A percentile compares a stretch with the other conserved stretches of the same genome.
phyloP scores from a whole-genome alignment of 441 rosid species.

The Iberis amara region DNA sequence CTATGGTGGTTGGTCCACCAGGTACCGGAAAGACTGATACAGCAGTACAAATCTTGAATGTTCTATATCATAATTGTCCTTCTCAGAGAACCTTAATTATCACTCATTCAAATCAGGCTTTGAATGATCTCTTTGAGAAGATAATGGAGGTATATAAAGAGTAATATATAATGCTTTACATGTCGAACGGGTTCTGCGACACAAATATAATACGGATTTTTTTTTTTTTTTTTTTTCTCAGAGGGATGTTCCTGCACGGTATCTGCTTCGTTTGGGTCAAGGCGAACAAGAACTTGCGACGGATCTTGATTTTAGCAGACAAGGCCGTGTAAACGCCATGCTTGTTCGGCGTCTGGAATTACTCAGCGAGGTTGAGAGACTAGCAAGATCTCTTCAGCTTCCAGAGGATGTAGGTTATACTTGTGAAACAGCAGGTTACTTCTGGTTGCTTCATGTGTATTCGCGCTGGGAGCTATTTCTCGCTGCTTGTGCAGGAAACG shows the following conservation, averaged over 20 bases:
- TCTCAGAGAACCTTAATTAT: slow-evolving; percentile 94
- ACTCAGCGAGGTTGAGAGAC: slow-evolving; percentile 91
- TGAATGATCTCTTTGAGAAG: slow-evolving; percentile 98
- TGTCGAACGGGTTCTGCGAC: slow-evolving; percentile 6
- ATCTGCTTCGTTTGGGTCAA: slow-evolving; percentile 98
- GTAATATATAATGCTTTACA: slow-evolving; percentile 6
- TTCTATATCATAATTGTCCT: slow-evolving; percentile 95
- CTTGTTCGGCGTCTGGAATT: slow-evolving; percentile 92
- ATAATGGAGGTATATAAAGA: slow-evolving; percentile 74
- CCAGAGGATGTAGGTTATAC: slow-evolving; percentile 99
- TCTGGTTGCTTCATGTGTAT: slow-evolving; percentile 96
- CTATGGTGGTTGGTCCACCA: slow-evolving; percentile 99
- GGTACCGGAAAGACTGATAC: slow-evolving; percentile 99
- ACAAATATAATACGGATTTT: slow-evolving; percentile 9
- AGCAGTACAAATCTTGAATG: slow-evolving; percentile 93
- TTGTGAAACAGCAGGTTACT: slow-evolving; percentile 98
- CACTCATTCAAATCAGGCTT: slow-evolving; percentile 95
- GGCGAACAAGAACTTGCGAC: slow-evolving; percentile 99
- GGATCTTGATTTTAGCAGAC: slow-evolving; percentile 98
- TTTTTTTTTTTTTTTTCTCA: slow-evolving; percentile 38
- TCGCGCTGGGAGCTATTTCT: slow-evolving; percentile 96
- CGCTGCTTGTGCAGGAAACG: slow-evolving; percentile 81
- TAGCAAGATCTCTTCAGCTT: slow-evolving; percentile 89
- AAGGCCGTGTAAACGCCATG: slow-evolving; percentile 98
- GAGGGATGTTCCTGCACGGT: slow-evolving; percentile 98